phyloP scores from a whole-genome alignment of 83 land plant species.

The Picea abies region DNA sequence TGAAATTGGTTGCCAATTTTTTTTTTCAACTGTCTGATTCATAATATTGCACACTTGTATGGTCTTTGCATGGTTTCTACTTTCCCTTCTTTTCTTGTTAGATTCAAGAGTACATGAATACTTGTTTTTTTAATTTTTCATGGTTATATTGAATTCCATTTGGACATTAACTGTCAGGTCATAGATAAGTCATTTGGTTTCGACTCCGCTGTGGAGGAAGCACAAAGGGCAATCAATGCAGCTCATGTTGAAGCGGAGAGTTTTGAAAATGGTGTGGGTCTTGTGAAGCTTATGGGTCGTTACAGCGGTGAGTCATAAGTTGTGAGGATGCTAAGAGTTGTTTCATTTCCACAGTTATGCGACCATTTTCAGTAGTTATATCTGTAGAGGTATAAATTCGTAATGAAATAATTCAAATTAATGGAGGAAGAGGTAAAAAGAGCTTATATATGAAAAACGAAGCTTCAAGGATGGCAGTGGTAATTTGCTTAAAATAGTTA shows the following conservation, averaged over 20 bases:
- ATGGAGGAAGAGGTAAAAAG: not conserved
- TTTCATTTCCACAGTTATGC: not conserved
- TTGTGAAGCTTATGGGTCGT: constrained; percentile 39
- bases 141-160: not conserved
- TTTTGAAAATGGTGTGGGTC: constrained; percentile 32
- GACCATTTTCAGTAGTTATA: not conserved
- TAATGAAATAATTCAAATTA: not conserved
- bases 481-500: not conserved
- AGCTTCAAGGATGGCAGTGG: too few species aligned
- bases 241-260: constrained; percentile 27
- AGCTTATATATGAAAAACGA: not conserved
- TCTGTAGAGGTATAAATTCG: not conserved
- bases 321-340: not conserved
- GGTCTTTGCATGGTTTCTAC: not conserved
- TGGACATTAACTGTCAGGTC: constrained; percentile 19
- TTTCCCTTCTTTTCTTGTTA: not conserved
- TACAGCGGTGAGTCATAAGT: constrained; percentile 23
- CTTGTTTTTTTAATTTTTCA: not conserved
- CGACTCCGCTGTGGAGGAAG: constrained; percentile 39
- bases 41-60: not conserved
- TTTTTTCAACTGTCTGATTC: not conserved
- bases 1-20: not conserved
- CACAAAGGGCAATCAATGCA: constrained; percentile 28
- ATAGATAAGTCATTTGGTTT: constrained; percentile 38
- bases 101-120: not conserved